These are phyloP conservation scores for Turnera subulata DNA, from an alignment of 345 rosid genomes.

Conservation along the genomic window DNA sequence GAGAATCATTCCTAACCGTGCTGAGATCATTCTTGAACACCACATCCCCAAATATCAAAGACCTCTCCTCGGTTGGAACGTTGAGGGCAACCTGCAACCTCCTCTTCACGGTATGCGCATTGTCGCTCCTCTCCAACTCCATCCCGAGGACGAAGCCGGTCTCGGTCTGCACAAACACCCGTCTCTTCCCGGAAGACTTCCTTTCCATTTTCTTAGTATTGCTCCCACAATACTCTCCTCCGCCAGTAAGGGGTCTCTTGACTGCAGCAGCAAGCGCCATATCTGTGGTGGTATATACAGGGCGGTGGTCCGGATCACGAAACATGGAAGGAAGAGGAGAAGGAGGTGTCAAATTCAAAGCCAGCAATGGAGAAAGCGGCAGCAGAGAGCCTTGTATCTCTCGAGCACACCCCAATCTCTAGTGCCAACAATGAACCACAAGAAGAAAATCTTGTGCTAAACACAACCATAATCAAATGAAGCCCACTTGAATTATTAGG, in stretches of 20 bases:
- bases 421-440: constrained; percentile 25
- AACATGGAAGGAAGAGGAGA: constrained; percentile 30
- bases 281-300: constrained; percentile 13
- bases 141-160: constrained; percentile 40
- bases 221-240: constrained; percentile 23
- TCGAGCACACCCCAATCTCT: constrained; percentile 42
- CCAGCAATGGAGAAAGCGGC: constrained; percentile 14
- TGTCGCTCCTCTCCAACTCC: constrained; percentile 41
- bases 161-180: constrained; percentile 47
- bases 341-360: constrained; percentile 11
- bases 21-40: constrained; percentile 39
- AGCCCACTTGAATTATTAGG: not conserved
- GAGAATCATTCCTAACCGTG: constrained; percentile 36
- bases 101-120: constrained; percentile 42
- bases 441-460: constrained; percentile 11
- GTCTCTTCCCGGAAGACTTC: constrained; percentile 28
- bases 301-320: constrained; percentile 25
- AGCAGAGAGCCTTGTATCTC: constrained; percentile 35
- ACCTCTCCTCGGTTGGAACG: constrained; percentile 41
- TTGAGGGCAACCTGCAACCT: constrained; percentile 40
- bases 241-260: constrained; percentile 23
- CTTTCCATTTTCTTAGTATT: constrained; percentile 24
- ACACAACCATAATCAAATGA: constrained; percentile 33
- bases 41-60: constrained; percentile 37
- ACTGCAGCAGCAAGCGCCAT: constrained; percentile 31